phyloP scores from a whole-genome alignment of 139 green algal genomes.

The Chlamydomonas urium region DNA sequence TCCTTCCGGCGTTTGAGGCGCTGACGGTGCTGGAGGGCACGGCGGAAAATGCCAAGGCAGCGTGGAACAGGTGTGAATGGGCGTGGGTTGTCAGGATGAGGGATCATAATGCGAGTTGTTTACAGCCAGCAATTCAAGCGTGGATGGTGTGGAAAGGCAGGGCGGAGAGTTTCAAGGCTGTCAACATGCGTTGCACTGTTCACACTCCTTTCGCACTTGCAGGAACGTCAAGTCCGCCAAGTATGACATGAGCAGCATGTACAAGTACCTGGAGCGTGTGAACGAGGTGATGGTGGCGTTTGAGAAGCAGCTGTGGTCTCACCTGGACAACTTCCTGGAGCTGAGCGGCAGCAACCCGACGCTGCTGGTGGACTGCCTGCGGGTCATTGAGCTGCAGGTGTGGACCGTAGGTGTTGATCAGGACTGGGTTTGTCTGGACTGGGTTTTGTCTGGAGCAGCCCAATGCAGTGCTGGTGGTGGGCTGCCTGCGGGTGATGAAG shows the following conservation, averaged over 20 bases:
- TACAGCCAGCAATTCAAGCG: no score
- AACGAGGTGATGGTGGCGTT: slow-evolving; percentile 50
- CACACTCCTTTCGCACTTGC: no score
- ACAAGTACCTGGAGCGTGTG: slow-evolving; percentile 41
- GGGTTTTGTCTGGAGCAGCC: slow-evolving; percentile 30
- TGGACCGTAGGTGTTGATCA: slow-evolving; percentile 9
- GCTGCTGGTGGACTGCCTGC: slow-evolving; percentile 68
- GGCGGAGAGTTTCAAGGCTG: no score
- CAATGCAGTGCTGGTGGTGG: slow-evolving; percentile 68
- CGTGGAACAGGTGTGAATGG: slow-evolving; percentile 42
- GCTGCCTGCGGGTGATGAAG: slow-evolving; percentile 69
- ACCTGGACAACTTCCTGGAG: slow-evolving; percentile 54
- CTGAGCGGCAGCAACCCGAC: slow-evolving; percentile 52
- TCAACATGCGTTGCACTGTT: no score
- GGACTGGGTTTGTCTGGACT: neutral
- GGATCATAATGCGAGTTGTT: no score
- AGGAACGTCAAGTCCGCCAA: slow-evolving; percentile 34
- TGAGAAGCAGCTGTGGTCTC: slow-evolving; percentile 67
- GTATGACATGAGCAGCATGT: slow-evolving; percentile 28
- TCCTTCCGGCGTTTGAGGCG: slow-evolving; percentile 49
- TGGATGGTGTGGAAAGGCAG: no score
- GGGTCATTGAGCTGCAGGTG: slow-evolving; percentile 81
- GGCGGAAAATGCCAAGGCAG: slow-evolving; percentile 56
- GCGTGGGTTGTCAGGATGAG: no score
- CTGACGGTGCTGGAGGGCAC: slow-evolving; percentile 65